Conservation (phyloP, 768 basidiomycete species). For the Hydnum rufescens region DNA sequence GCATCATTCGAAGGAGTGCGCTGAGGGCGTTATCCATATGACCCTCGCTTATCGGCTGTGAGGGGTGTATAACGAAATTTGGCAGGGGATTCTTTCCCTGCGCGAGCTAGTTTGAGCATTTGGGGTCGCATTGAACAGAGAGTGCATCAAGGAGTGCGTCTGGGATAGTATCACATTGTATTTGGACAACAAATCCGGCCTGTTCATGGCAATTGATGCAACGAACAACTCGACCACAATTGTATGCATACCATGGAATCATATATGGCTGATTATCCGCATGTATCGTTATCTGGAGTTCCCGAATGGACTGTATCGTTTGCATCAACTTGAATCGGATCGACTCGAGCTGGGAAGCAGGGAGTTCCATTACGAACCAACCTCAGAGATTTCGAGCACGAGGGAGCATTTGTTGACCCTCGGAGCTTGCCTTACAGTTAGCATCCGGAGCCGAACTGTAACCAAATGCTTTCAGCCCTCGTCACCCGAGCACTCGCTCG, state of each 20-base stretch:
- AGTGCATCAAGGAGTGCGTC: slow-evolving; percentile 54
- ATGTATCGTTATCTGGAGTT: neutral
- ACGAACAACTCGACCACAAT: neutral
- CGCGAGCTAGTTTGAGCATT: slow-evolving; percentile 12
- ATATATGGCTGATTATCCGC: neutral
- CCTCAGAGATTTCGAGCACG: no score
- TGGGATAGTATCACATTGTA: slow-evolving; percentile 73
- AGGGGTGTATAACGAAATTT: slow-evolving; percentile 49
- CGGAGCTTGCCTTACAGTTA: no score
- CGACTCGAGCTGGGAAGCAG: neutral
- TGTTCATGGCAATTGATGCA: slow-evolving; percentile 14
- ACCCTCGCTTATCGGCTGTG: slow-evolving; percentile 33
- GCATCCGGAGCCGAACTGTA: no score
- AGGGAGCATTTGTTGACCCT: no score
- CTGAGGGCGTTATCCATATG: slow-evolving; percentile 57
- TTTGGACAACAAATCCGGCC: slow-evolving; percentile 75
- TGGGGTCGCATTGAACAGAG: slow-evolving; percentile 24
- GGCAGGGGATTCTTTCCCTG: slow-evolving; percentile 30
- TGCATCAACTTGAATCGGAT: neutral
- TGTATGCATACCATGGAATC: neutral
- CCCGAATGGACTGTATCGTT: neutral
- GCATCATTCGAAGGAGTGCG: slow-evolving; percentile 57
- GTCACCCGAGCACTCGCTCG: no score
- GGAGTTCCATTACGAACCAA: neutral
- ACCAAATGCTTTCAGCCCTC: no score